Base-by-base conservation (phyloP, 768 basidiomycete species). In the Strobilomyces confusus region DNA sequence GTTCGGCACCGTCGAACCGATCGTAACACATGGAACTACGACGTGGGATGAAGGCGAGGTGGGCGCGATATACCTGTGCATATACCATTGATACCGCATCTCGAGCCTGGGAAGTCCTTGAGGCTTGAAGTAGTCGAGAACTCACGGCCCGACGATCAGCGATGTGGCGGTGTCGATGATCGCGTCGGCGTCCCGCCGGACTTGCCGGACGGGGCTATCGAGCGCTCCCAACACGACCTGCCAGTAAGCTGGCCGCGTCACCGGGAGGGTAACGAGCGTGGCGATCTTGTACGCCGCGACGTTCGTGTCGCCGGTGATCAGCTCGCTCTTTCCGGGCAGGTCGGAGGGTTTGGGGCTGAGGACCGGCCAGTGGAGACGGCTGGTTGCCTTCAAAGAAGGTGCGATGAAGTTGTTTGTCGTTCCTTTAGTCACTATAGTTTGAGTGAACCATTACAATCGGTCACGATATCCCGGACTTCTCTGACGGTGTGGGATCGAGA, bases 231-330 rank as follows among this genome's bases (percentile, higher is more conserved):
- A 34, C 5, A 11, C 23, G n/a, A 72, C 64, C 51, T 75, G 66
- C 74, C 75, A 75, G 53, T 68, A 75, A 19, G 54, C 72, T 54
- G 37, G n/a, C 0, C 48, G 0, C 4, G 59, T 70, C 20, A 75
- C 69, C 1, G 61, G 55, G 9, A 60, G 41, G 34, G 65, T 72
- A 9, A 73, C 73, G 61, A 82, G 70, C 1, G 56, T 60, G 62
- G 82, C 66, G 9, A 65, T 64, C 44, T 80, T 80, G 50, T 80
- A 82, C 29, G 83, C 63, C 57, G 71, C 70, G 9, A 80, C 63
- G 63, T 80, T 73, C 15, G 73, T 71, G 9, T 69, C 72, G 11
- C 65, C 65, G 13, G 65, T 37, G 13, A 23, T 48, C 51, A 65
- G 6, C 23, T 57, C 46, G 46, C 65, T 65, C 36, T 38, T 19